These are phyloP conservation scores for Candida odintsovae DNA, from an alignment of 805 yeast species.

Conservation along the genomic window DNA sequence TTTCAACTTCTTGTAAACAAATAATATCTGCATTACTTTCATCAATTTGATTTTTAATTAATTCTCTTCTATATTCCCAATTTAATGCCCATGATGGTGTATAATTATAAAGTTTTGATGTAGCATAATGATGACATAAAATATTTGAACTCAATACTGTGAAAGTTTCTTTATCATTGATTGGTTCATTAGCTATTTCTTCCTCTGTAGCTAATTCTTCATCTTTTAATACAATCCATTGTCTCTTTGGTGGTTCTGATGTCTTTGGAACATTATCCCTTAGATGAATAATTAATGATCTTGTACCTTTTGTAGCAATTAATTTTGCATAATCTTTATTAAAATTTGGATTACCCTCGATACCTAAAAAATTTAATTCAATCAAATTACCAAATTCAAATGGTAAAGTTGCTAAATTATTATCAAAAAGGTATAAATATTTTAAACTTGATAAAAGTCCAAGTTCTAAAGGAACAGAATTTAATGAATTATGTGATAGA, in stretches of 20 bases:
- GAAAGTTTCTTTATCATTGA: slow-evolving; percentile 40
- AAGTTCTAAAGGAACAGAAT: slow-evolving; percentile 73
- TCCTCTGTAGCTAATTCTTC: slow-evolving; percentile 54
- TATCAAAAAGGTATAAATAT: slow-evolving; percentile 83
- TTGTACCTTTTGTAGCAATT: slow-evolving; percentile 76
- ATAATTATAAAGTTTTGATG: slow-evolving; percentile 84
- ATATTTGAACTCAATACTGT: slow-evolving; percentile 86
- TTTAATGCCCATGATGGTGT: slow-evolving; percentile 97
- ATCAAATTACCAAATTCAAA: slow-evolving; percentile 78
- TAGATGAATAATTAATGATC: slow-evolving; percentile 70
- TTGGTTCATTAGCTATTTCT: slow-evolving; percentile 19
- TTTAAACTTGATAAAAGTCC: slow-evolving; percentile 78
- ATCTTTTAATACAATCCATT: slow-evolving; percentile 74
- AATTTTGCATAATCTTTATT: slow-evolving; percentile 58
- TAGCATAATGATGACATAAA: slow-evolving; percentile 93
- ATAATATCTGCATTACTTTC: slow-evolving; percentile 66
- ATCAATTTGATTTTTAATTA: slow-evolving; percentile 67
- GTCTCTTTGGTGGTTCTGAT: slow-evolving; percentile 64
- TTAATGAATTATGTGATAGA: slow-evolving; percentile 69
- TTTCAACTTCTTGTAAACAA: slow-evolving; percentile 95
- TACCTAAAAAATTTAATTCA: slow-evolving; percentile 81
- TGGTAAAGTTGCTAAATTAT: slow-evolving; percentile 71
- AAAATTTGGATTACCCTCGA: slow-evolving; percentile 83
- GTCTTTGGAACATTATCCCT: slow-evolving; percentile 77
- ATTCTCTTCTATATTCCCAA: slow-evolving; percentile 85